Evolutionary conservation across 2,329 filamentous ascomycete species (phyloP).

Genomic region (Claviceps capensis): DNA sequence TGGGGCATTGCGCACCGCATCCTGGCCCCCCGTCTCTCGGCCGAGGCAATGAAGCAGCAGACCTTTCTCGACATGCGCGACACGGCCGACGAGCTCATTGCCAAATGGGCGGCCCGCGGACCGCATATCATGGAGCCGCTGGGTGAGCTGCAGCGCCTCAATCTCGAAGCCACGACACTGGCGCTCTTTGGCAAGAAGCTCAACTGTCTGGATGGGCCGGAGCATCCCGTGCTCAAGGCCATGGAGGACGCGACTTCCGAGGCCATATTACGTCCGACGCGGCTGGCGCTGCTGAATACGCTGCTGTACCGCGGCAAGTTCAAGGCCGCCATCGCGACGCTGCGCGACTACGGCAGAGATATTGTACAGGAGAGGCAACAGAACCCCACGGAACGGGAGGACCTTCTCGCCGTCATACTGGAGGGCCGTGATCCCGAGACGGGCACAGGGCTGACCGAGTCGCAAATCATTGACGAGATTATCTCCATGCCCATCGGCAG

Average conservation of each 20-base stretch:
- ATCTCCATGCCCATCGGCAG: conserved; percentile 51
- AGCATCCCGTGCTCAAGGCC: conserved; percentile 34
- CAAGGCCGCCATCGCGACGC: conserved; percentile 34
- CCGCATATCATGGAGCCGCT: conserved; percentile 28
- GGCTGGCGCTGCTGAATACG: conserved; percentile 38
- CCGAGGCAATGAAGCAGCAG: conserved; percentile 16
- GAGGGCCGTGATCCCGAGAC: conserved; percentile 47
- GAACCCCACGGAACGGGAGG: conserved; percentile 40
- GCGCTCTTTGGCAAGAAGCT: conserved; percentile 38
- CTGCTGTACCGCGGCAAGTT: conserved; percentile 38
- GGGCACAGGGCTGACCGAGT: conserved; percentile 40
- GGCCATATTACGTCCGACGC: conserved; percentile 38
- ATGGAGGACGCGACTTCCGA: conserved; percentile 44
- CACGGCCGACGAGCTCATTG: conserved; percentile 33
- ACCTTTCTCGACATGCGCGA: conserved; percentile 34
- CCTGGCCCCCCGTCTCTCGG: conserved; percentile 30
- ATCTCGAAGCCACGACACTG: conserved; percentile 36
- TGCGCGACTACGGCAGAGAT: conserved; percentile 41
- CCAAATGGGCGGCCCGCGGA: conserved; percentile 29
- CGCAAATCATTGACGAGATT: conserved; percentile 53
- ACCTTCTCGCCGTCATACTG: conserved; percentile 47
- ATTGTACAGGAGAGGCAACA: conserved; percentile 42
- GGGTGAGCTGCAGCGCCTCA: conserved; percentile 36
- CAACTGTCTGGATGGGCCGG: conserved; percentile 29
- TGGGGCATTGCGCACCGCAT: conserved; percentile 40